Conservation (phyloP, 805 yeast genomes). For the Kuraishia hungarica region DNA sequence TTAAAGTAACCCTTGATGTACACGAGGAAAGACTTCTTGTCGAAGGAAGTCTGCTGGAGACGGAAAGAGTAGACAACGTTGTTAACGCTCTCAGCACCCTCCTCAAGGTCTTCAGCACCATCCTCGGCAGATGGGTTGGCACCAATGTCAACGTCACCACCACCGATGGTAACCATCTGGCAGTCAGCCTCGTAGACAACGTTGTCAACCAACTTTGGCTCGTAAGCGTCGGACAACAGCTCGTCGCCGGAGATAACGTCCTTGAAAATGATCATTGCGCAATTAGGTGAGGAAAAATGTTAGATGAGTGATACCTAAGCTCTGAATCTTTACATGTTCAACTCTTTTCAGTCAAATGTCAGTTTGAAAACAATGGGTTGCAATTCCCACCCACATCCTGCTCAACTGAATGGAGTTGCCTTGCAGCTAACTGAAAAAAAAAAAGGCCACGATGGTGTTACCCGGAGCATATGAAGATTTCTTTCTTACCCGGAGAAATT, state of each 20-base stretch:
- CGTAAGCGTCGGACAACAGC: slow-evolving; percentile 95
- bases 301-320: not conserved
- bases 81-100: slow-evolving; percentile 87
- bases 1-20: slow-evolving; percentile 99
- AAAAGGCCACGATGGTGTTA: not conserved
- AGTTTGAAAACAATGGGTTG: not conserved
- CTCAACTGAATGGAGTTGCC: not conserved
- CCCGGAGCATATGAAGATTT: not conserved
- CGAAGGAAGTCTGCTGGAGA: slow-evolving; percentile 90
- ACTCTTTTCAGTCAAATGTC: not conserved
- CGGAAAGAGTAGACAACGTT: slow-evolving; percentile 98
- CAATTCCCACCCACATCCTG: not conserved
- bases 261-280: slow-evolving; percentile 34
- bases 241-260: slow-evolving; percentile 95
- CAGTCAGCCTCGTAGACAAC: slow-evolving; percentile 97
- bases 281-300: not conserved
- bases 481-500: not conserved
- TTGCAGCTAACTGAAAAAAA: not conserved
- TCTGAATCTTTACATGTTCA: too few relatives aligned
- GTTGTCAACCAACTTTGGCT: slow-evolving; percentile 74
- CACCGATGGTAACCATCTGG: slow-evolving; percentile 75
- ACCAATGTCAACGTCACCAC: slow-evolving; percentile 96
- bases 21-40: slow-evolving; percentile 94
- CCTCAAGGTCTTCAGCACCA: slow-evolving; percentile 76
- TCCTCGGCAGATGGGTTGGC: slow-evolving; percentile 99